Evolutionary conservation across 257 asterid genomes (phyloP).

Genomic region (Przewalskia tangutica): DNA sequence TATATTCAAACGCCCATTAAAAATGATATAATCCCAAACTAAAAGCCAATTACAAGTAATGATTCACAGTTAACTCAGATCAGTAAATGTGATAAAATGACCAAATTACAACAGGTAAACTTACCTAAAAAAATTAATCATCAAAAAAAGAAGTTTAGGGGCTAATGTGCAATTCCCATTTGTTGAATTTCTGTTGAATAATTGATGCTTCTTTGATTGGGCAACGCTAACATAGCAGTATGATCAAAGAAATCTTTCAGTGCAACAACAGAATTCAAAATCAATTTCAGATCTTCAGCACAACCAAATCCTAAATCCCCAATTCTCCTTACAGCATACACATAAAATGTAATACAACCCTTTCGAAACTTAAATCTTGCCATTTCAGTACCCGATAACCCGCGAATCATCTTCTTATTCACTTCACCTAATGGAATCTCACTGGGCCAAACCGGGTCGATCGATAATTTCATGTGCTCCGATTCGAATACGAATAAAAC

Average conservation of each 20-base stretch:
- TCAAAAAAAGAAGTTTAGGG: no score
- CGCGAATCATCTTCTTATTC: conserved; percentile 63
- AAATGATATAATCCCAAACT: no score
- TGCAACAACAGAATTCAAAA: conserved; percentile 65
- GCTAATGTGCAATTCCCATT: conserved; percentile 55
- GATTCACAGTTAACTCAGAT: no score
- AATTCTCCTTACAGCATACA: conserved; percentile 65
- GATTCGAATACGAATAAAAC: conserved; percentile 78
- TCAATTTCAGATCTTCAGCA: conserved; percentile 66
- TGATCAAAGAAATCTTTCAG: conserved; percentile 92
- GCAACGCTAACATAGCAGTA: conserved; percentile 98
- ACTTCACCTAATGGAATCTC: conserved; percentile 96
- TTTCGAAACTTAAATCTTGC: conserved; percentile 87
- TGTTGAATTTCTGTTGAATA: conserved; percentile 29
- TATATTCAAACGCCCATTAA: no score
- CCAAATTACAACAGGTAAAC: no score
- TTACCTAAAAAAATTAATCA: no score
- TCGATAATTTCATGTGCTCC: conserved; percentile 44
- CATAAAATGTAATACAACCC: conserved; percentile 84
- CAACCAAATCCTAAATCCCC: conserved; percentile 49
- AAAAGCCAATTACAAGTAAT: no score
- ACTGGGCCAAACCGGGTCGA: conserved; percentile 65
- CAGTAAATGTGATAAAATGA: no score
- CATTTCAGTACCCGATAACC: conserved; percentile 61
- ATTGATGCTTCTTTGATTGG: conserved; percentile 68